Evolutionary conservation across 2,329 filamentous ascomycete genomes (phyloP).

Genomic region (Botryotinia convoluta): DNA sequence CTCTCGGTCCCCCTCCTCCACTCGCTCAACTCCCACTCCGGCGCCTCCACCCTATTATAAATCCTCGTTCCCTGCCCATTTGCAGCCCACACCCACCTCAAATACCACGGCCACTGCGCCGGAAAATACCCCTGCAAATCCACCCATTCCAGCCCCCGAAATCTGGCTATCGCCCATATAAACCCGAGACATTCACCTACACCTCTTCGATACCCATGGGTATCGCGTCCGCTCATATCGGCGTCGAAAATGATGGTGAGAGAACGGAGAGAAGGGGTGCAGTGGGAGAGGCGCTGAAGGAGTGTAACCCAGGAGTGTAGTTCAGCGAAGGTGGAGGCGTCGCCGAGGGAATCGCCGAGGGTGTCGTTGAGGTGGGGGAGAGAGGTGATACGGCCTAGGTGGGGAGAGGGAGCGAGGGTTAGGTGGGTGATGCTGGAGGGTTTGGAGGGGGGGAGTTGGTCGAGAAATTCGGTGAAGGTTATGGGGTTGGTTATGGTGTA

Average conservation of each 20-base stretch:
- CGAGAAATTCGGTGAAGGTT: background rate
- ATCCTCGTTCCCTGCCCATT: background rate
- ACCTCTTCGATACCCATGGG: background rate
- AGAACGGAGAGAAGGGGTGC: background rate
- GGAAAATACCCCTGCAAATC: background rate
- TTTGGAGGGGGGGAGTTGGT: background rate
- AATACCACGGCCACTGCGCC: constrained; percentile 6
- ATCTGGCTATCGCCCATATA: background rate
- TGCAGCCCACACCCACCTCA: background rate
- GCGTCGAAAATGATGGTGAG: background rate
- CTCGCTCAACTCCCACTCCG: background rate
- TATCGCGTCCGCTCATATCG: background rate
- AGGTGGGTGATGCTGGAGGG: background rate
- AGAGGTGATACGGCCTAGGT: background rate
- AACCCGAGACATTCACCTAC: background rate
- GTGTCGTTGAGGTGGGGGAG: background rate
- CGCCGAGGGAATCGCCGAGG: constrained; percentile 1
- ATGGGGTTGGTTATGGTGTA: background rate
- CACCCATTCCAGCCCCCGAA: background rate
- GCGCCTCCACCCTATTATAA: background rate
- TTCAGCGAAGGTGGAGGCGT: background rate
- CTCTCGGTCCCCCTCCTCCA: constrained; percentile 2
- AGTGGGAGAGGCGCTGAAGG: background rate
- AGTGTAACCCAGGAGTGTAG: background rate
- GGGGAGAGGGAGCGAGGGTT: background rate